Evolutionary conservation across 768 basidiomycete genomes (phyloP).

Genomic region (Myochromella boudieri): DNA sequence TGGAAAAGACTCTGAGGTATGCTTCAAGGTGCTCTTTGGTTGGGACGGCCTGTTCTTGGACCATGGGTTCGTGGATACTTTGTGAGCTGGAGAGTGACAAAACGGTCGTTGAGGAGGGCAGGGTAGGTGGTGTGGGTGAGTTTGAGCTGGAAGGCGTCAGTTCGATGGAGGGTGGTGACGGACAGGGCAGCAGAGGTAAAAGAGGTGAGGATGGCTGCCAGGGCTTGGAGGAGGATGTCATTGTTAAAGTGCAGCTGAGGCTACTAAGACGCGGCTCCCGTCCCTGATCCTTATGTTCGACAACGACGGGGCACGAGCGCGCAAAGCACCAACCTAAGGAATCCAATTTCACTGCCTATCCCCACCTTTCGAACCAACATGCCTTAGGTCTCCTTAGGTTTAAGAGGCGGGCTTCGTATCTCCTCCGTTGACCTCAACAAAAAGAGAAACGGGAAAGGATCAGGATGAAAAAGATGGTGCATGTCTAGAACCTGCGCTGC

Average conservation of each 20-base stretch:
- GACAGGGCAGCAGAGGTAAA: slow-evolving; percentile 37
- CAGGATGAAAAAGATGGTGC: too few relatives aligned
- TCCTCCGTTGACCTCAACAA: too few relatives aligned
- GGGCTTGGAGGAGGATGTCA: slow-evolving; percentile 50
- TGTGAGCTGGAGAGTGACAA: slow-evolving; percentile 50
- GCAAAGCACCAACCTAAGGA: too few relatives aligned
- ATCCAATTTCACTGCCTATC: too few relatives aligned
- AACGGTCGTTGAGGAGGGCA: slow-evolving; percentile 47
- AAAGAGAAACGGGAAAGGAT: too few relatives aligned
- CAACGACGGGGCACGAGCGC: too few relatives aligned
- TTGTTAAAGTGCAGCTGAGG: slow-evolving; percentile 44
- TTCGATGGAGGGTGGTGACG: slow-evolving; percentile 40
- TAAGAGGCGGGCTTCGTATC: too few relatives aligned
- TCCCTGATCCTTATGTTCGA: too few relatives aligned
- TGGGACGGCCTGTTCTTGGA: slow-evolving; percentile 37
- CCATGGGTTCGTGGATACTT: slow-evolving; percentile 42
- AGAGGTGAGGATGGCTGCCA: slow-evolving; percentile 43
- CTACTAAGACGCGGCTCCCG: too few relatives aligned
- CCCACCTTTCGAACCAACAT: too few relatives aligned
- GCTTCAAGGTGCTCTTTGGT: slow-evolving; percentile 44
- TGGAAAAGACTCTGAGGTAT: slow-evolving; percentile 47
- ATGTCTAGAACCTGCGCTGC: too few relatives aligned
- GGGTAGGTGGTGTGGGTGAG: slow-evolving; percentile 43
- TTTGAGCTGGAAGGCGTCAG: slow-evolving; percentile 43
- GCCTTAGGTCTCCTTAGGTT: too few relatives aligned